Percentiles rank a stretch among this genome's conserved stretches.
These are phyloP conservation scores for Phellinidium pouzarii DNA, from an alignment of 1,284 basidiomycete species.

Conservation along the genomic window DNA sequence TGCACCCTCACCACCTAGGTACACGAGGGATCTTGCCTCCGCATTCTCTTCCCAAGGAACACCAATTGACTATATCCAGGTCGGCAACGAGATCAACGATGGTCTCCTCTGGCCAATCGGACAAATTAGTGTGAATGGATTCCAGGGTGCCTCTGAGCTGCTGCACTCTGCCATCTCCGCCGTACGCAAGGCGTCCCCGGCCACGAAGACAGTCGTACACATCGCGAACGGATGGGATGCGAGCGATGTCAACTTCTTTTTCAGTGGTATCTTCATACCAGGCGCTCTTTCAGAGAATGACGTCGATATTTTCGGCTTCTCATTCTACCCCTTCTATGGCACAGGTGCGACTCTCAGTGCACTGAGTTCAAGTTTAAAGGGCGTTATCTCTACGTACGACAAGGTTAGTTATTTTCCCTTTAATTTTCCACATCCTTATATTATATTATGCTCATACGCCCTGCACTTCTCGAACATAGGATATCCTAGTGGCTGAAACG, in stretches of 20 bases:
- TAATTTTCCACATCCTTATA: background rate
- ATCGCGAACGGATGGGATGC: slow-evolving; percentile 60
- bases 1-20: slow-evolving; percentile 29
- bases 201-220: slow-evolving; percentile 50
- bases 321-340: slow-evolving; percentile 60
- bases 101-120: slow-evolving; percentile 59
- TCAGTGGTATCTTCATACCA: slow-evolving; percentile 43
- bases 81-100: slow-evolving; percentile 22
- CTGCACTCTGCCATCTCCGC: slow-evolving; percentile 49
- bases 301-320: slow-evolving; percentile 56
- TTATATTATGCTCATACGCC: background rate
- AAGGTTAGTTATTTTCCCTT: slow-evolving; percentile 33
- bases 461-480: slow-evolving; percentile 29
- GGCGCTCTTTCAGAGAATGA: slow-evolving; percentile 45
- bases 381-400: slow-evolving; percentile 39
- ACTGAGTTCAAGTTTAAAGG: slow-evolving; percentile 44
- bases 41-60: slow-evolving; percentile 48
- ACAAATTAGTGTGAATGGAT: slow-evolving; percentile 46
- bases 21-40: slow-evolving; percentile 45
- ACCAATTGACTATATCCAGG: slow-evolving; percentile 46
- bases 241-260: slow-evolving; percentile 41
- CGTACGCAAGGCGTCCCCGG: slow-evolving; percentile 35
- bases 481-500: slow-evolving; percentile 56
- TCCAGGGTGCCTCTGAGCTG: slow-evolving; percentile 48
- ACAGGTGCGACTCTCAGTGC: slow-evolving; percentile 46